Conservation (phyloP, 805 yeast genomes). For the Nakazawaea sp. region DNA sequence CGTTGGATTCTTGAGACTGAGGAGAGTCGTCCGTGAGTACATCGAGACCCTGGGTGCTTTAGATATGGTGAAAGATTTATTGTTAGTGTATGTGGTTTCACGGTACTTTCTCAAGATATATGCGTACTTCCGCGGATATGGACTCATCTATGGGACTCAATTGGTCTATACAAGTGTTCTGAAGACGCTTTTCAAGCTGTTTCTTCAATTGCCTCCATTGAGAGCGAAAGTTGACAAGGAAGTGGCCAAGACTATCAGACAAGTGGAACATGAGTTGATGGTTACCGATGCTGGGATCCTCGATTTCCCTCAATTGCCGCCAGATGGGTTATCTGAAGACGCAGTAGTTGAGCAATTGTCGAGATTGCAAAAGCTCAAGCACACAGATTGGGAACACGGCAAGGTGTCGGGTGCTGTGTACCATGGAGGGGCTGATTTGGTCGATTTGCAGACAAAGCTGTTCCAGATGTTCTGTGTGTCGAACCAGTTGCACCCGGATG, state of each 20-base stretch:
- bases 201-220: slow-evolving; percentile 45
- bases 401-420: slow-evolving; percentile 92
- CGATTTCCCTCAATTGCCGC: slow-evolving; percentile 50
- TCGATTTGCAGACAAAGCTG: slow-evolving; percentile 69
- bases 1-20: background rate
- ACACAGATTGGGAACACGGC: slow-evolving; percentile 80
- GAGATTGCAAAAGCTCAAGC: slow-evolving; percentile 41
- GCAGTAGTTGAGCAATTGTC: slow-evolving; percentile 47
- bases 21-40: background rate
- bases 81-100: slow-evolving; percentile 1
- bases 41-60: background rate
- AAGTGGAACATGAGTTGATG: slow-evolving; percentile 54
- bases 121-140: slow-evolving; percentile 28
- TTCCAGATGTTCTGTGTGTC: slow-evolving; percentile 76
- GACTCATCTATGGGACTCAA: slow-evolving; percentile 25
- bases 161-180: slow-evolving; percentile 14
- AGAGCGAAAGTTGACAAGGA: slow-evolving; percentile 54
- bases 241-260: slow-evolving; percentile 35
- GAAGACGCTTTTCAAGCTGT: slow-evolving; percentile 21
- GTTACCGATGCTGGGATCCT: slow-evolving; percentile 39
- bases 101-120: background rate
- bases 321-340: slow-evolving; percentile 42
- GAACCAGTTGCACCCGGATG: slow-evolving; percentile 95
- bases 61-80: slow-evolving; percentile 5
- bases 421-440: slow-evolving; percentile 84